These are phyloP conservation scores for Cryptococcus floricola DNA, from an alignment of 1,284 basidiomycete species.

Conservation along the genomic window DNA sequence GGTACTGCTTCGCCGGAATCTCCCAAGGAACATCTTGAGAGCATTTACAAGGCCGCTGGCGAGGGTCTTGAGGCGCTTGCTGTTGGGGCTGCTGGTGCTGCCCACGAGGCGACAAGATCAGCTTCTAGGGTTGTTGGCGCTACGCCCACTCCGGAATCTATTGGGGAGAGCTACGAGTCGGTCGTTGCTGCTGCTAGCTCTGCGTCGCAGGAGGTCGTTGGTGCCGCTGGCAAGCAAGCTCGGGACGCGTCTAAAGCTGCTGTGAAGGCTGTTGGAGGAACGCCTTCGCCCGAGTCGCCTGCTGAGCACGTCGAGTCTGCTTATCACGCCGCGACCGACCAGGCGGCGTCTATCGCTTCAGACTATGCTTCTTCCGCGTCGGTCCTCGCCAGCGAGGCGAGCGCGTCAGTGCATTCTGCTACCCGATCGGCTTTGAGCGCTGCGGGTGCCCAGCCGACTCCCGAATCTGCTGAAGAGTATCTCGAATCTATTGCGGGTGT, in stretches of 20 bases:
- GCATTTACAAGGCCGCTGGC: conserved; percentile 10
- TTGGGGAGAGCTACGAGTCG: conserved; percentile 20
- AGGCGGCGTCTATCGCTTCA: conserved; percentile 8
- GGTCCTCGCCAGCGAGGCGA: conserved; percentile 6
- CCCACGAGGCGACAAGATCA: conserved; percentile 29
- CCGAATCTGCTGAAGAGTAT: conserved; percentile 16
- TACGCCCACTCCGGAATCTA: conserved; percentile 25
- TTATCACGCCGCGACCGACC: conserved; percentile 7
- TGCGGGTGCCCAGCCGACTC: conserved; percentile 19
- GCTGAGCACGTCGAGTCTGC: conserved; percentile 19
- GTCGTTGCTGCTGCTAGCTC: conserved; percentile 13
- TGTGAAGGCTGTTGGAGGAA: conserved; percentile 14
- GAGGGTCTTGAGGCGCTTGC: conserved; percentile 11
- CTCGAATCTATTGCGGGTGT: conserved; percentile 11
- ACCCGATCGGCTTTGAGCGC: conserved; percentile 17
- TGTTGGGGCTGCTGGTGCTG: conserved; percentile 8
- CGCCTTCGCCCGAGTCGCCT: conserved; percentile 24
- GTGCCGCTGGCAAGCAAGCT: conserved; percentile 12
- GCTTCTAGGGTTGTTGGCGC: conserved; percentile 22
- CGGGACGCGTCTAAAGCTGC: conserved; percentile 20
- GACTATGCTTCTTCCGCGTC: conserved; percentile 7
- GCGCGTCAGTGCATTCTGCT: conserved; percentile 15
- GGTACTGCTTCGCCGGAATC: conserved; percentile 18
- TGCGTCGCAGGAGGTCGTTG: conserved; percentile 13
- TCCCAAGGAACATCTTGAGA: conserved; percentile 14